Conservation (phyloP, 352 stramenopile genomes). For the Phytophthora brassicae region DNA sequence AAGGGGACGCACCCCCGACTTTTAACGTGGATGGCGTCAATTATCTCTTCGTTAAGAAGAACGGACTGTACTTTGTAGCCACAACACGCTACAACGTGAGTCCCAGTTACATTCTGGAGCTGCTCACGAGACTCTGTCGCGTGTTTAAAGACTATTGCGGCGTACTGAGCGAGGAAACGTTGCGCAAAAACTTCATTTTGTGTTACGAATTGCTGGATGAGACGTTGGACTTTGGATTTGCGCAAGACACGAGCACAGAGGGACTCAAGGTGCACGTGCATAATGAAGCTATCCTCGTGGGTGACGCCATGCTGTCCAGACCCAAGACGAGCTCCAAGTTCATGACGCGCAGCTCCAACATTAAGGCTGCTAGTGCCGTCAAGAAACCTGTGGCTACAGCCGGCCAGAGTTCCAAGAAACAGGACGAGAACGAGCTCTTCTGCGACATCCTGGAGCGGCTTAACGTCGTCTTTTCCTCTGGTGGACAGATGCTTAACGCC, state of each 20-base stretch:
- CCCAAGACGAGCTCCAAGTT: constrained; percentile 92
- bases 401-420: constrained; percentile 73
- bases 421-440: constrained; percentile 98
- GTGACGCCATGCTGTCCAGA: constrained; percentile 76
- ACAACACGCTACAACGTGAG: constrained; percentile 97
- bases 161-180: constrained; percentile 97
- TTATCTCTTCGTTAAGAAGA: constrained; percentile 98
- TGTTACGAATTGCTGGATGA: constrained; percentile 99
- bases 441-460: constrained; percentile 99
- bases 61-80: constrained; percentile 97
- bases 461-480: constrained; percentile 96
- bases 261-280: constrained; percentile 98
- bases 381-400: constrained; percentile 85
- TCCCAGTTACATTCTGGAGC: constrained; percentile 94
- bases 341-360: constrained; percentile 74
- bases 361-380: constrained; percentile 83
- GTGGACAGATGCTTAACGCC: constrained; percentile 97
- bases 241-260: constrained; percentile 97
- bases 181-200: constrained; percentile 99
- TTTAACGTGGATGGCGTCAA: constrained; percentile 98
- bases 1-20: constrained; percentile 94
- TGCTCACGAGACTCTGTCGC: constrained; percentile 92
- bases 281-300: constrained; percentile 97
- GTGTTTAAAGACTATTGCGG: constrained; percentile 99
- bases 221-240: constrained; percentile 98